These are phyloP conservation scores for Garcia nutans DNA, from an alignment of 345 rosid genomes.

Conservation along the genomic window DNA sequence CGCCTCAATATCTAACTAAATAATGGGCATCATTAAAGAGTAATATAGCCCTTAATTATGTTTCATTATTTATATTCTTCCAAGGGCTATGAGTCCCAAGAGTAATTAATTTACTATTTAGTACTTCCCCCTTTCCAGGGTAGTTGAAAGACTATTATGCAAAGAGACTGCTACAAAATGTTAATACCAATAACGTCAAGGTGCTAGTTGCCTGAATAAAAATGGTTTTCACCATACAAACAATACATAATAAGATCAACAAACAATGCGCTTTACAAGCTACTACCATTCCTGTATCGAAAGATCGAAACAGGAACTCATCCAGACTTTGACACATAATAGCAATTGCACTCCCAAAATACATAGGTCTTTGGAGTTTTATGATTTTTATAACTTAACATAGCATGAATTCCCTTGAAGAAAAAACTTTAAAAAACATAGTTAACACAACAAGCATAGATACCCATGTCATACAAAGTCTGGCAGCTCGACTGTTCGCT, in stretches of 20 bases:
- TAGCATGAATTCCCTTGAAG: slow-evolving; percentile 17
- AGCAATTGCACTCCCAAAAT: slow-evolving; percentile 23
- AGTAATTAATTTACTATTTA: too few species aligned
- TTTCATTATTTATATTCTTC: not conserved
- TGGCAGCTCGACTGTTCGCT: slow-evolving; percentile 17
- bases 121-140: too few species aligned
- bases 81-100: not conserved
- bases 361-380: slow-evolving; percentile 23
- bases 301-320: slow-evolving; percentile 23
- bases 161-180: too few species aligned
- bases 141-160: too few species aligned
- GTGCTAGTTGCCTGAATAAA: slow-evolving; percentile 15
- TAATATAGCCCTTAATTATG: not conserved
- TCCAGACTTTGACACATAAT: slow-evolving; percentile 18
- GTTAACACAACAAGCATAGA: slow-evolving; percentile 22
- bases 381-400: slow-evolving; percentile 20
- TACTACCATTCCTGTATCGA: slow-evolving; percentile 12
- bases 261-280: slow-evolving; percentile 47
- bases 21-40: not conserved
- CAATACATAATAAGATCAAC: slow-evolving; percentile 20
- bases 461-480: slow-evolving; percentile 28
- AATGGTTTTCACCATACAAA: slow-evolving; percentile 3
- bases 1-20: not conserved
- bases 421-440: slow-evolving; percentile 3
- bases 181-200: not conserved